Conservation (phyloP, 2,329 filamentous ascomycete species). For the Alternaria ethzedia region DNA sequence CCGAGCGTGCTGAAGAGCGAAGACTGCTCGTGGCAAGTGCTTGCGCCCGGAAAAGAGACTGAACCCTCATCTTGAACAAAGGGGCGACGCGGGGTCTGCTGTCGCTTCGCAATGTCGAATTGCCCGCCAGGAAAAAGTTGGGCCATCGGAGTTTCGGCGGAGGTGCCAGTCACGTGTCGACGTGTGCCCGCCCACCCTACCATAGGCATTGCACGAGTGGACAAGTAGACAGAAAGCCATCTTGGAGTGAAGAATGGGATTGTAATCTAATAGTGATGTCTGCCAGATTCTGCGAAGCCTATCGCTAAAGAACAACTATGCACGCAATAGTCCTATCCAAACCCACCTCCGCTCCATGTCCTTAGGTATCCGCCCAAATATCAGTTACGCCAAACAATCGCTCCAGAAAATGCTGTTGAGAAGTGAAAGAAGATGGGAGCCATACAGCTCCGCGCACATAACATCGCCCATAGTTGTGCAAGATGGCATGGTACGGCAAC, state of each 20-base stretch:
- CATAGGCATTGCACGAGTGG: not conserved
- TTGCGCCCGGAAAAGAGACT: conserved; percentile 42
- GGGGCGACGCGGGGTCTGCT: conserved; percentile 37
- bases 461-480: not conserved
- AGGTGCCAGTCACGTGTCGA: conserved; percentile 32
- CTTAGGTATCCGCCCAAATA: conserved; percentile 37
- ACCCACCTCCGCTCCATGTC: conserved; percentile 14
- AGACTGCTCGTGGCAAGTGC: conserved; percentile 40
- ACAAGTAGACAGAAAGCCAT: not conserved
- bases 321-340: conserved; percentile 30
- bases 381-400: conserved; percentile 38
- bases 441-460: not conserved
- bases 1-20: conserved; percentile 34
- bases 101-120: conserved; percentile 16
- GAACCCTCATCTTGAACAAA: conserved; percentile 44
- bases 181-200: not conserved
- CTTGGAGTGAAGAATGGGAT: conserved; percentile 22
- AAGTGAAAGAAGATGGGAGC: conserved; percentile 19
- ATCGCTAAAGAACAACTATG: conserved; percentile 17
- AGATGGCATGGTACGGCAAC: not conserved
- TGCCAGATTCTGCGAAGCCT: conserved; percentile 9
- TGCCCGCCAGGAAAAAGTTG: conserved; percentile 36
- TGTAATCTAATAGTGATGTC: conserved; percentile 21
- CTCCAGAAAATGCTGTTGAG: conserved; percentile 46
- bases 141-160: conserved; percentile 30